Evolutionary conservation across 495 filamentous ascomycete species (phyloP).

Genomic region (Pseudotulostoma volvatum): DNA sequence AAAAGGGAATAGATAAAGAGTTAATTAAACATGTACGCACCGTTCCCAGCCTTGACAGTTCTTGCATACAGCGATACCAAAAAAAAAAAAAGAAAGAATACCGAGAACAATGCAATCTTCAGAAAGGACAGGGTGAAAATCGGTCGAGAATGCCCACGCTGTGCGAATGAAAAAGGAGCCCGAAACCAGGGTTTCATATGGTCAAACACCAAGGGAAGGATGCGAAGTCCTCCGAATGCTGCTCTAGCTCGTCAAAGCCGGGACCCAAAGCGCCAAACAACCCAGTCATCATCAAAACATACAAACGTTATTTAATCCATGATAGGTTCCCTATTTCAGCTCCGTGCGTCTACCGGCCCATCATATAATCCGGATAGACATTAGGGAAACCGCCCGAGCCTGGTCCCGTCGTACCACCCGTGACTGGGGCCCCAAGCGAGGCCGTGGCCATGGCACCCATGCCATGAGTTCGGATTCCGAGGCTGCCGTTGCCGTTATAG

Average conservation of each 20-base stretch:
- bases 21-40: too few relatives aligned
- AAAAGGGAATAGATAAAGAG: too few relatives aligned
- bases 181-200: constrained; percentile 17
- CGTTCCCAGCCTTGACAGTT: too few relatives aligned
- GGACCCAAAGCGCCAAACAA: constrained; percentile 30
- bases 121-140: constrained; percentile 1
- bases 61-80: too few relatives aligned
- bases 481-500: constrained; percentile 28
- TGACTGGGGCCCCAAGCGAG: constrained; percentile 18
- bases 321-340: constrained; percentile 1
- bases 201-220: constrained; percentile 29
- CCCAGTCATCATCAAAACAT: constrained; percentile 32
- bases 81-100: constrained; percentile 2
- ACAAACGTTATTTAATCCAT: constrained; percentile 23
- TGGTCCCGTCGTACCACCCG: constrained; percentile 20
- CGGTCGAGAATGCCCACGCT: constrained; percentile 1
- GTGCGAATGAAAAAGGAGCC: not conserved
- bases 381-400: constrained; percentile 30
- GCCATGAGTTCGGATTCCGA: constrained; percentile 28
- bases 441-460: constrained; percentile 29
- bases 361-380: constrained; percentile 43
- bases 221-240: constrained; percentile 28
- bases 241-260: constrained; percentile 29
- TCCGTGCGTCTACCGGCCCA: constrained; percentile 31
- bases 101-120: constrained; percentile 2